Percentiles rank a stretch among this genome's conserved stretches.
phyloP scores from a whole-genome alignment of 2,329 filamentous ascomycete species.

The Helminthosporium solani region DNA sequence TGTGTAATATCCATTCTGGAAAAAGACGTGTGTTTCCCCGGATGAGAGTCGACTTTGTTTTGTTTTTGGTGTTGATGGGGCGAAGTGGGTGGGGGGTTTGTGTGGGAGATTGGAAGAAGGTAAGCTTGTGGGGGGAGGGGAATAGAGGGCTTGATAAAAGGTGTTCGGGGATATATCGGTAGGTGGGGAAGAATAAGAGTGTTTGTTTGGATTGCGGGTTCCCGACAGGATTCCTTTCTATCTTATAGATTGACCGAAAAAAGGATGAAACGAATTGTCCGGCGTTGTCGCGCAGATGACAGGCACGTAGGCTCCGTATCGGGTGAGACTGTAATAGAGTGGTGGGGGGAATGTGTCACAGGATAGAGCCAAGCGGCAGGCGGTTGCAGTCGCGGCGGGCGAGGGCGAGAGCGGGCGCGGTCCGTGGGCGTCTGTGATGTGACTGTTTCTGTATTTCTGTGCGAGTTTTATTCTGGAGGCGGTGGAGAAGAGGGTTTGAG shows the following conservation, averaged over 20 bases:
- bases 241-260: neutral
- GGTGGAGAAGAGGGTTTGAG: conserved; percentile 2
- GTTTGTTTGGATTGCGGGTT: neutral
- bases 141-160: neutral
- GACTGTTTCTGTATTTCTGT: neutral
- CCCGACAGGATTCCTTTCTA: neutral
- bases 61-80: neutral
- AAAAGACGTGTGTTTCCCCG: too few species aligned
- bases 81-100: neutral
- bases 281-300: neutral
- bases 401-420: neutral
- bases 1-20: conserved; percentile 32
- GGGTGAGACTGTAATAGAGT: neutral
- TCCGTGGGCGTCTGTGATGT: neutral
- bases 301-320: neutral
- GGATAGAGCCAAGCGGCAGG: neutral
- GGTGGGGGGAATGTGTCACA: neutral
- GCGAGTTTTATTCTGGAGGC: neutral
- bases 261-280: neutral
- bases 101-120: neutral
- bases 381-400: neutral
- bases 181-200: neutral
- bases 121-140: neutral
- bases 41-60: too few species aligned
- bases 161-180: conserved; percentile 1